Base-by-base conservation (phyloP, 169 alveolate species). In the Eimeria praecox region DNA sequence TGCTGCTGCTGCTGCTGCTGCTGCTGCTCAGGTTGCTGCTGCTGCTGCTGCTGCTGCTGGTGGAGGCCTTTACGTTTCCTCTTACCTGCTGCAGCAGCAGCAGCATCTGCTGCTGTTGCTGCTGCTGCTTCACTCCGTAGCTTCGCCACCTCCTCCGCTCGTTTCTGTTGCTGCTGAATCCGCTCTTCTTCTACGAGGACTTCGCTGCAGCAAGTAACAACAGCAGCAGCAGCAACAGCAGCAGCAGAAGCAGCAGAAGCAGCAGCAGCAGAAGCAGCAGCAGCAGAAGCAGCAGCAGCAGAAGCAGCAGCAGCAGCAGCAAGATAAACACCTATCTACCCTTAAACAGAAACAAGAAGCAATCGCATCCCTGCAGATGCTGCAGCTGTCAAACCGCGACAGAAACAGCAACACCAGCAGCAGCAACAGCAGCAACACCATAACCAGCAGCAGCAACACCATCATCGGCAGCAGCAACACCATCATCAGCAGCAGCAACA, bases 1-100 rank as follows among this genome's bases (percentile, higher is more conserved):
- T 80, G 71, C 62, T 49, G 71, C 90, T 80, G 90, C 90, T 80
- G 90, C 90, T 80, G 62, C 90, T 46, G 90, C 90, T 80, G 90
- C 90, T 42, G 90, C 87, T 77, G 62, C 59, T 77, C 59, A 38
- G 4, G 87, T 62, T 77, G 62, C 59, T 40, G 49, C 38, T 42
- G 69, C 90, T 80, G 90, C 69, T 42, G 71, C n/a, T n/a, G 87
- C 87, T 77, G 62, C 59, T 40, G 49, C 38, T 42, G 69, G 71
- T 80, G 90, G 44, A 18, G 71, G 20, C 24, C 90, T 44, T 80
- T 80, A 10, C 90, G 90, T 30, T 44, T 42, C 42, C 69, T 9
- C 69, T 80, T 80, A 18, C 90, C 90, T 16, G 64, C 35, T 2
- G 62, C 88, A 38, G 62, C 88, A 78, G 88, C 88, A 66, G 46